Percentiles rank a stretch among this genome's conserved stretches.
These are phyloP conservation scores for Kazachstania bromeliacearum DNA, from an alignment of 805 yeast species.

Conservation along the genomic window DNA sequence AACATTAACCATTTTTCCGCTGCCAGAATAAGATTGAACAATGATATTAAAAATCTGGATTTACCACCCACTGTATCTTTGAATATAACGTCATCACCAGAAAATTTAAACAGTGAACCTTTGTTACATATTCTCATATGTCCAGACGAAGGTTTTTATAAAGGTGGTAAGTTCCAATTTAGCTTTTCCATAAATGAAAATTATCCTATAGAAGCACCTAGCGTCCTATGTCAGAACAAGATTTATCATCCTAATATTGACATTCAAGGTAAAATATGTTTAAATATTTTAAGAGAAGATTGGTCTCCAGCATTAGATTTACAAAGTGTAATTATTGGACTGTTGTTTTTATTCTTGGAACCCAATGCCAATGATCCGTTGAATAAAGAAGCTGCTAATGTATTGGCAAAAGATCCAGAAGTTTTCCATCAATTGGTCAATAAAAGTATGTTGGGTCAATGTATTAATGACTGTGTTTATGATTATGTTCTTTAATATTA, in stretches of 20 bases:
- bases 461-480: conserved; percentile 46
- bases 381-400: conserved; percentile 79
- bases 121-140: conserved; percentile 11
- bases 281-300: conserved; percentile 85
- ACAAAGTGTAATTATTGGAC: conserved; percentile 73
- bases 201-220: conserved; percentile 91
- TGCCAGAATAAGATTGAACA: conserved; percentile 18
- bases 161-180: conserved; percentile 39
- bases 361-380: conserved; percentile 90
- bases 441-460: conserved; percentile 64
- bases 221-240: conserved; percentile 56
- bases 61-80: conserved; percentile 18
- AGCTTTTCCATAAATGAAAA: conserved; percentile 54
- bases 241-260: conserved; percentile 95
- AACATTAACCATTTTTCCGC: too few species aligned
- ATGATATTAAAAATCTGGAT: conserved; percentile 19
- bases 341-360: conserved; percentile 75
- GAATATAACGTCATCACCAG: conserved; percentile 5
- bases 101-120: conserved; percentile 7
- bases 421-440: conserved; percentile 49
- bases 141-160: conserved; percentile 27
- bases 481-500: conserved; percentile 41
- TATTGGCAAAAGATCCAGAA: conserved; percentile 36
- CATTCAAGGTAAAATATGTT: conserved; percentile 79
- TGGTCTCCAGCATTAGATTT: conserved; percentile 91